Evolutionary conservation across 306 rosid genomes (phyloP), one percentile per base, ranked within the genome.

Genomic region (Prunus mongolica): DNA sequence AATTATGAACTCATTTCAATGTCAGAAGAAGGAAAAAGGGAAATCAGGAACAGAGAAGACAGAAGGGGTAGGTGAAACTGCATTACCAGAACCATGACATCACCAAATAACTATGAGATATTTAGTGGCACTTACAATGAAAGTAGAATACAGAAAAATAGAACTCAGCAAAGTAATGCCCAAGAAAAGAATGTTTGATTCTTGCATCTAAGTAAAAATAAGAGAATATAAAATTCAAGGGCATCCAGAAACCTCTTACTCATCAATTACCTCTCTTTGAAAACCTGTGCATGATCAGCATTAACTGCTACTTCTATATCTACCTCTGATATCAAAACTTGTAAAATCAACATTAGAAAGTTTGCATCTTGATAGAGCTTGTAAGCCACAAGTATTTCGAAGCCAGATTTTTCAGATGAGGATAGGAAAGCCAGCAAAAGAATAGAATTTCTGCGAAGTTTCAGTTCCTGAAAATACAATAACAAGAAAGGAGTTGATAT

Each of bases 391-490:
- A 92, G 76, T 72, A 90, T 90, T 73, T 94, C 97, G 72, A 92
- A 92, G 60, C 98, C 97, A 71, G 83, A 81, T 75, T 84, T 84
- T 75, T 96, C 97, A 6, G 98, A 92, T 3, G 97, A 94, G 60
- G 97, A 86, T 1, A 94, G 85, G 89, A 94, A 92, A 66, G 98
- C 93, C 78, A 94, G 86, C 85, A 90, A 85, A 73, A 86, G 87
- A 86, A 92, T 52, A 34, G 91, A 83, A 82, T 81, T 87, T 76
- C 87, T 88, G 67, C 87, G 56, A 72, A 90, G 85, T 82, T 83
- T 84, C 86, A 92, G 81, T 78, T 83, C 96, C 97, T 92, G 90
- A 84, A 82, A 83, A 74, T 75, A 79, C 76, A 85, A n/a, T 9
- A 50, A 72, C 4, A 56, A 14, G 27, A 56, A 72, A 69, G 72